phyloP scores from a whole-genome alignment of 768 basidiomycete species.

The Crucibulum laeve region DNA sequence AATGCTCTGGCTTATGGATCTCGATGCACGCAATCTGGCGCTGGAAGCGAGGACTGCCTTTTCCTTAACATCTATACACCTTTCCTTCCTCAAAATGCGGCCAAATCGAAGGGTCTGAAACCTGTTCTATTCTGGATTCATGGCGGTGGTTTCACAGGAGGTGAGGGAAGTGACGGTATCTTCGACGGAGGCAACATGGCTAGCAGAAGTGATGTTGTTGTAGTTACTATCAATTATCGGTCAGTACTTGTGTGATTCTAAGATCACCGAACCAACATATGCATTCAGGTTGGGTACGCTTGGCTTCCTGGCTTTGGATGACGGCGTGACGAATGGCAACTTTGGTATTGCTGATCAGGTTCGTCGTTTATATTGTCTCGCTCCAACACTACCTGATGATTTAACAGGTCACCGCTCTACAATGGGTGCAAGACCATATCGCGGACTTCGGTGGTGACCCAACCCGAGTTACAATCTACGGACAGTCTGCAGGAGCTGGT shows the following conservation, averaged over 20 bases:
- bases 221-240: conserved; percentile 39
- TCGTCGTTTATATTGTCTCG: conserved; percentile 8
- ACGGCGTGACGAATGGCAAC: conserved; percentile 40
- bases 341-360: conserved; percentile 43
- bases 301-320: conserved; percentile 37
- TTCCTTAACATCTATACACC: conserved; percentile 45
- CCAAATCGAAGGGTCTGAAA: conserved; percentile 18
- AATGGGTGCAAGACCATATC: conserved; percentile 48
- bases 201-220: conserved; percentile 34
- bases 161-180: conserved; percentile 31
- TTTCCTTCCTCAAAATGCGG: conserved; percentile 18
- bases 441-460: conserved; percentile 56
- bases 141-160: conserved; percentile 40
- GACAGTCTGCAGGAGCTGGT: conserved; percentile 50
- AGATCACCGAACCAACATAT: conserved; percentile 24
- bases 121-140: conserved; percentile 51
- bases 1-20: conserved; percentile 26
- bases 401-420: conserved; percentile 31
- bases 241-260: conserved; percentile 28
- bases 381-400: conserved; percentile 2
- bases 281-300: conserved; percentile 27
- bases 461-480: conserved; percentile 44
- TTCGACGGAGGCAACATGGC: conserved; percentile 41
- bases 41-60: conserved; percentile 37
- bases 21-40: conserved; percentile 23